These are phyloP conservation scores for Delonix regia DNA, from an alignment of 306 rosid genomes.

Conservation along the genomic window DNA sequence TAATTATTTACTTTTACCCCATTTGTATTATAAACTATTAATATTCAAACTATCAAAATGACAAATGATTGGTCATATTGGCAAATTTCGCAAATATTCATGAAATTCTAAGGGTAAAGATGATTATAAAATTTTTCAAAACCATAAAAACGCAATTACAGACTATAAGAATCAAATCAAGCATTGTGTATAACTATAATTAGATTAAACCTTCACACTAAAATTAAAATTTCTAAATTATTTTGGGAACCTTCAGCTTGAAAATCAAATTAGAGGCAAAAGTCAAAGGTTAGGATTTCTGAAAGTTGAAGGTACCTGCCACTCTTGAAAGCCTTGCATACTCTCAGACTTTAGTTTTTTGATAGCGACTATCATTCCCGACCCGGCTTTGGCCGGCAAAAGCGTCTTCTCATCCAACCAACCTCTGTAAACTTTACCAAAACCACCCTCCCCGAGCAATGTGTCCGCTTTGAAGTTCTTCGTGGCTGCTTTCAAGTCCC, in stretches of 20 bases:
- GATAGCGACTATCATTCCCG: constrained; percentile 74
- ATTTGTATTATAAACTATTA: not conserved
- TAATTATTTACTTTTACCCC: not conserved
- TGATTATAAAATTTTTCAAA: not conserved
- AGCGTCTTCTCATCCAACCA: constrained; percentile 82
- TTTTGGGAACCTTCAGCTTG: not conserved
- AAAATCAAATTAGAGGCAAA: not conserved
- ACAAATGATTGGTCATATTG: not conserved
- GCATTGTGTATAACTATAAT: not conserved
- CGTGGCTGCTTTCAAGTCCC: constrained; percentile 65
- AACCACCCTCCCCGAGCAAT: constrained; percentile 86
- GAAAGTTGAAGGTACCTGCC: constrained; percentile 39
- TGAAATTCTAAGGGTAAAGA: not conserved
- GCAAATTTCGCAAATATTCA: not conserved
- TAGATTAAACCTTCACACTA: not conserved
- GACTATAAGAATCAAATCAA: not conserved
- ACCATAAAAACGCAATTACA: too few relatives aligned
- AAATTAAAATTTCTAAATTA: not conserved
- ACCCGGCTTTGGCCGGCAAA: constrained; percentile 57
- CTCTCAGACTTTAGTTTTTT: constrained; percentile 76
- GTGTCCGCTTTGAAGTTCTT: constrained; percentile 66
- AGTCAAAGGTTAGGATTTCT: not conserved
- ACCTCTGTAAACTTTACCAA: constrained; percentile 86
- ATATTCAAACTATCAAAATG: not conserved
- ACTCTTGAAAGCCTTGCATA: constrained; percentile 78